Conservation (phyloP, 768 basidiomycete species). For the Suillus americanus region DNA sequence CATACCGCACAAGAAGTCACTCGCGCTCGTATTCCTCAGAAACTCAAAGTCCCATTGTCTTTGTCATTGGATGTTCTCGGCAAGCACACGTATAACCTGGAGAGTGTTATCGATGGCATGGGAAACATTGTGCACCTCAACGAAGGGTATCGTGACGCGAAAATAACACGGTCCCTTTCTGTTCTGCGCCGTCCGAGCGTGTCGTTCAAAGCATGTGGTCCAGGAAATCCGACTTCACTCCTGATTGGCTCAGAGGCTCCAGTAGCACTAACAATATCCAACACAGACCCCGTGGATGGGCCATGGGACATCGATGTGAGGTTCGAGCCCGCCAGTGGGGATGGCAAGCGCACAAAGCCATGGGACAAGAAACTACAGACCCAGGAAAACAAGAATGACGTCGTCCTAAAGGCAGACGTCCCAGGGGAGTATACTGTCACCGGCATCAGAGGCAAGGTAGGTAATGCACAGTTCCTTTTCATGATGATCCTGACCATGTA, state of each 20-base stretch:
- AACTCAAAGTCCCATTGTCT: slow-evolving; percentile 66
- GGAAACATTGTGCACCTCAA: slow-evolving; percentile 68
- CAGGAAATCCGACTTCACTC: slow-evolving; percentile 67
- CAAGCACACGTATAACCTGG: slow-evolving; percentile 69
- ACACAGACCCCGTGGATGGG: slow-evolving; percentile 60
- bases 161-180: slow-evolving; percentile 58
- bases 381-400: slow-evolving; percentile 40
- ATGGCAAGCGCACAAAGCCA: slow-evolving; percentile 45
- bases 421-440: slow-evolving; percentile 80
- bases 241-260: slow-evolving; percentile 67
- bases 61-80: slow-evolving; percentile 64
- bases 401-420: slow-evolving; percentile 50
- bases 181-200: slow-evolving; percentile 72
- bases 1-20: slow-evolving; percentile 27
- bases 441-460: slow-evolving; percentile 68
- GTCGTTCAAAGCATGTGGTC: slow-evolving; percentile 73
- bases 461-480: slow-evolving; percentile 6
- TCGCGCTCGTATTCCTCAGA: slow-evolving; percentile 43
- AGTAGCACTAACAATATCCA: slow-evolving; percentile 51
- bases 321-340: slow-evolving; percentile 52
- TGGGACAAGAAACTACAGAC: slow-evolving; percentile 67
- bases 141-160: slow-evolving; percentile 38
- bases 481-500: slow-evolving; percentile 7
- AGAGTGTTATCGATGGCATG: slow-evolving; percentile 79
- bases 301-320: slow-evolving; percentile 66